A percentile compares a stretch with the other conserved stretches of the same genome.
Conservation (phyloP, 768 basidiomycete genomes). For the Scleroderma bovista region DNA sequence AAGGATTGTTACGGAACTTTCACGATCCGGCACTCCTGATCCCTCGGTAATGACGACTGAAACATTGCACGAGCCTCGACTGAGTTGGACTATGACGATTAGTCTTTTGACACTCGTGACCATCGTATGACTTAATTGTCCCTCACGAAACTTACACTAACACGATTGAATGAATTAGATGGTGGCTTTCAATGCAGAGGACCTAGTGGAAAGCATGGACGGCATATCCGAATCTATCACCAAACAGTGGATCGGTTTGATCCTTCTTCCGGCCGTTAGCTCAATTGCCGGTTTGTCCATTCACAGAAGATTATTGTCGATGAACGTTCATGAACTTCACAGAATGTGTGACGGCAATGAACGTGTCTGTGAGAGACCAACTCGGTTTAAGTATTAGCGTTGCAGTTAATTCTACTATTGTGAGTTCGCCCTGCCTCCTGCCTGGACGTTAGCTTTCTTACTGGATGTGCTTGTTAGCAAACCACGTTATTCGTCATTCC, state of each 20-base stretch:
- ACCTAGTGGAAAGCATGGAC: conserved; percentile 81
- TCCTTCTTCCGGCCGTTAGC: conserved; percentile 81
- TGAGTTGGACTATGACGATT: conserved; percentile 57
- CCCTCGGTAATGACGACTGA: conserved; percentile 11
- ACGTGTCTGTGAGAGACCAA: conserved; percentile 82
- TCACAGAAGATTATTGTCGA: not conserved
- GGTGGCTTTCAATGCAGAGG: conserved; percentile 60
- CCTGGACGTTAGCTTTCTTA: not conserved
- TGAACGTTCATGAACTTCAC: conserved; percentile 3
- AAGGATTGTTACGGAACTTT: conserved; percentile 6
- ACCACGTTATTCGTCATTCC: conserved; percentile 83
- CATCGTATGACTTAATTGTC: conserved; percentile 38
- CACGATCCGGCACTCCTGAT: conserved; percentile 7
- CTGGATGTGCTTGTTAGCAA: conserved; percentile 45
- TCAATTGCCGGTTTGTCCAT: conserved; percentile 60
- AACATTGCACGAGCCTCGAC: conserved; percentile 43
- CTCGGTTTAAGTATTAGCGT: conserved; percentile 80
- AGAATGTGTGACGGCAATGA: conserved; percentile 89
- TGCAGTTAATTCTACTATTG: conserved; percentile 74
- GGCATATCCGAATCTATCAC: conserved; percentile 65
- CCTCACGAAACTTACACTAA: not conserved
- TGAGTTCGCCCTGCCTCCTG: conserved; percentile 29
- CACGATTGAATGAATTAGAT: conserved; percentile 26
- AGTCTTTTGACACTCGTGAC: conserved; percentile 54
- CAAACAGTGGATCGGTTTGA: conserved; percentile 86